Base-by-base conservation (phyloP, 345 rosid genomes). In the Boechera retrofracta region DNA sequence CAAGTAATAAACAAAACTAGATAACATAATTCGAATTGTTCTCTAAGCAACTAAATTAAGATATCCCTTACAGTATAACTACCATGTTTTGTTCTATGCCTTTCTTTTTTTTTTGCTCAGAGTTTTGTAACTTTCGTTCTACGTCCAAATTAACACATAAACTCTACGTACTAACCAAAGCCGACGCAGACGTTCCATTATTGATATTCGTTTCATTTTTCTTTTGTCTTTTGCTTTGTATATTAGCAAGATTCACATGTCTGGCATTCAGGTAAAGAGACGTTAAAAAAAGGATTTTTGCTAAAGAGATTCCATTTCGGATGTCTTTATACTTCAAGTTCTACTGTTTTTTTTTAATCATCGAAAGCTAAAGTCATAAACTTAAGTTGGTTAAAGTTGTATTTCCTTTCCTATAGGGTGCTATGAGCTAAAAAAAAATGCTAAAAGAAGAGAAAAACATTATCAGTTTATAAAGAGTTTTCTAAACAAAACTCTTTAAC, bases 251-350 rank as follows among this genome's bases (percentile, higher is more conserved):
- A 63, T 63, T 73, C 70, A 53, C 70, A 73, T 73, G 70, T 31
- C 39, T 61, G 7, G 58, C 66, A 58, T 71, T 71, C 47, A 58
- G 0, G 26, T 24, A 71, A 58, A 44, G 42, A 70, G 28, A 31
- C 66, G 56, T 58, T 68, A 7, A 42, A 38, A 54, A 15, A 61
- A 72, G 44, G 26, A 52, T 28, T 41, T 8, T 29, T 6, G 62
- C 49, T 16, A 73, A 73, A 63, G 70, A 64, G 53, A 73, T 73
- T 63, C 77, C 77, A 63, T 52, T 52, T 73, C 10, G 3, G 13
- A 10, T 73, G 69, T 62, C 77, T 52, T 73, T 62, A 51, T 51
- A 38, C 69, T 49, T 36, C 18, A 51, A 35, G 39, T 28, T 61
- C 41, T 36, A 38, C 7, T 51, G 41, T 26, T 39, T 62, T 62